Percentiles rank a stretch among this genome's conserved stretches.
Conservation (phyloP, 208 protist genomes). For the Trypanosoma lewisi region DNA sequence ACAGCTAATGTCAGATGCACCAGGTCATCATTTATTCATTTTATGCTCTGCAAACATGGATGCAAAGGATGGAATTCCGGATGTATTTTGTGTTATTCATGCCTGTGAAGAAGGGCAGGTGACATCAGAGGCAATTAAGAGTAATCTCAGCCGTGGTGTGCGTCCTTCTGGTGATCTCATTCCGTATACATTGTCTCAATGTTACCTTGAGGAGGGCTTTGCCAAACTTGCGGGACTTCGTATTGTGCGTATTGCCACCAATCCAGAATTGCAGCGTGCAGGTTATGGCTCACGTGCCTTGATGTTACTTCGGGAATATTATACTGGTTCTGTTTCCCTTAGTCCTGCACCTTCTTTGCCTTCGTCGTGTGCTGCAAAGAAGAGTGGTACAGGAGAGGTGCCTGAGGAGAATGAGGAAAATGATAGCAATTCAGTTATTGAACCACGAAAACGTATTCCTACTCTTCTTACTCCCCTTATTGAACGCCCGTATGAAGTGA, state of each 20-base stretch:
- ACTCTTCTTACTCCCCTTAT: conserved; percentile 86
- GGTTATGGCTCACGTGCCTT: conserved; percentile 97
- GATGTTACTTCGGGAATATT: conserved; percentile 93
- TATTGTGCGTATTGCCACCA: conserved; percentile 98
- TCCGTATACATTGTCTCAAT: conserved; percentile 98
- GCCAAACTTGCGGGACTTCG: conserved; percentile 94
- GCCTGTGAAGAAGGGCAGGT: conserved; percentile 96
- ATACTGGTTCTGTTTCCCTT: conserved; percentile 87
- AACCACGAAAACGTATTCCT: conserved; percentile 46
- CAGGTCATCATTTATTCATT: conserved; percentile 98
- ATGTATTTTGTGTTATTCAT: conserved; percentile 98
- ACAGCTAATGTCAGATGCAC: conserved; percentile 98
- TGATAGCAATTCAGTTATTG: conserved; percentile 25
- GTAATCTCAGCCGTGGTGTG: conserved; percentile 86
- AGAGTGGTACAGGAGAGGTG: conserved; percentile 11
- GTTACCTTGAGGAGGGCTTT: conserved; percentile 95
- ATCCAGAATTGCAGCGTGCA: conserved; percentile 95
- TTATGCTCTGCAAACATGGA: conserved; percentile 86
- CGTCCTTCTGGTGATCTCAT: conserved; percentile 98
- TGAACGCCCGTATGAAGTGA: conserved; percentile 86
- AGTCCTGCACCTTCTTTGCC: conserved; percentile 16
- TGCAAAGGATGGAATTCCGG: conserved; percentile 76
- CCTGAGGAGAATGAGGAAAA: conserved; percentile 19
- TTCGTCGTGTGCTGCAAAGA: neutral
- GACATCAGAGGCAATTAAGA: conserved; percentile 80